Conservation (phyloP, 331 rosid genomes). For the Cydonia oblonga region DNA sequence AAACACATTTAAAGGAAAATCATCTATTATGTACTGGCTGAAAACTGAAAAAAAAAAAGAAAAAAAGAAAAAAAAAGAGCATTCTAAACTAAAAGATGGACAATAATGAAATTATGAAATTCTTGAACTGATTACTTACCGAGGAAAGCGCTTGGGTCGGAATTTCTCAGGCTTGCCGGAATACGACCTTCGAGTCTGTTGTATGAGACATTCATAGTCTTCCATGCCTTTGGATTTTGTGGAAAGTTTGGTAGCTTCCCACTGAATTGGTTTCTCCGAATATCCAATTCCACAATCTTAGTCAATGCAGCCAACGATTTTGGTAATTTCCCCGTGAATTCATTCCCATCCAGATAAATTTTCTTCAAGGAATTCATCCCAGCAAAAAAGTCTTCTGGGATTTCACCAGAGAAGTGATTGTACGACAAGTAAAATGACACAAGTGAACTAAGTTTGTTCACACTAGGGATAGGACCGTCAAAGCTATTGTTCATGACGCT, state of each 20-base stretch:
- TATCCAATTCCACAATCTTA: slow-evolving; percentile 42
- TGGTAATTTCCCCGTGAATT: slow-evolving; percentile 55
- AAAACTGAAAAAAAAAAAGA: background rate
- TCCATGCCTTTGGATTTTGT: slow-evolving; percentile 1
- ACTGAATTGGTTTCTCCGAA: slow-evolving; percentile 37
- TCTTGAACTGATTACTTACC: slow-evolving; percentile 29
- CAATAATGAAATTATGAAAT: background rate
- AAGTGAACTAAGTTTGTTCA: slow-evolving; percentile 30
- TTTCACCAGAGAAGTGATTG: slow-evolving; percentile 47
- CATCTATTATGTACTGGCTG: background rate
- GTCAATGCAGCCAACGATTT: slow-evolving; percentile 42
- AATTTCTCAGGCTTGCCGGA: slow-evolving; percentile 28
- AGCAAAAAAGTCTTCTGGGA: slow-evolving; percentile 37
- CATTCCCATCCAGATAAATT: slow-evolving; percentile 38
- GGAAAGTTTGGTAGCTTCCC: slow-evolving; percentile 57
- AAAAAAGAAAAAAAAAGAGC: background rate
- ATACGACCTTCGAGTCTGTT: slow-evolving; percentile 50
- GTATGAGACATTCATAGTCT: slow-evolving; percentile 25
- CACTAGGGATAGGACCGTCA: slow-evolving; percentile 45
- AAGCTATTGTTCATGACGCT: slow-evolving; percentile 49
- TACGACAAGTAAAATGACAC: slow-evolving; percentile 40
- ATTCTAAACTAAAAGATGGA: background rate
- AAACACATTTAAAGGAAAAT: background rate
- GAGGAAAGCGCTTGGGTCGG: slow-evolving; percentile 13
- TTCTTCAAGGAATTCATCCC: slow-evolving; percentile 43